Base-by-base conservation (phyloP, 2,329 filamentous ascomycete genomes). In the Pezicula neosporulosa region DNA sequence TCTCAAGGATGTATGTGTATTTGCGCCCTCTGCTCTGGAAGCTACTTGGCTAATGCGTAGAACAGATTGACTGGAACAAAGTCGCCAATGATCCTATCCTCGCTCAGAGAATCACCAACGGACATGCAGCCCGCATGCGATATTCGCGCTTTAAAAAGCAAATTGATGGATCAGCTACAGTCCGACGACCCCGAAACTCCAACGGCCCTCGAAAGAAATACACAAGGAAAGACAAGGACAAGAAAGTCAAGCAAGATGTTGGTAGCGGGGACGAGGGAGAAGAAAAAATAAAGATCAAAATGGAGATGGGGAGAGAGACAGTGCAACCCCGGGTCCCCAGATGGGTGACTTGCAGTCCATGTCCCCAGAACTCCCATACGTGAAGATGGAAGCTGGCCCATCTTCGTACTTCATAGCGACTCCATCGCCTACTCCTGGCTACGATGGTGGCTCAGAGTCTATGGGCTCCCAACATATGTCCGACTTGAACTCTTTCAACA, bases 111-210 rank as follows among this genome's bases (percentile, higher is more conserved):
- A 78, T 81, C 49, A 76, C 75, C 35, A 81, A 81, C 48, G 78
- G 77, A 36, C 78, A 81, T 58, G 78, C 78, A 3, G 78, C 78
- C 13, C 74, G 78, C 37, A 81, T 81, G 78, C 73, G 78, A 27
- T 81, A 74, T 61, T 77, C 74, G 19, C 74, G 78, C 35, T 80
- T 80, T 64, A 74, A 70, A 52, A 70, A 73, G 49, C 75, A 79
- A 44, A 77, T 78, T 69, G 77, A 81, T 53, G 73, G 73, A 13
- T 66, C 61, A 3, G 56, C 63, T 8, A 62, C 62, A 4, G 45
- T 51, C 4, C 48, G 55, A 1, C 50, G 51, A 18, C 54, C 56
- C 1, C 53, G 58, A 1, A 59, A 58, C 24, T 36, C 54, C 6
- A 51, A 46, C 27, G 44, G 50, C 4, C 56, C 55, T 3, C 54